Conservation (phyloP, 306 rosid species). For the Trifolium subterraneum region DNA sequence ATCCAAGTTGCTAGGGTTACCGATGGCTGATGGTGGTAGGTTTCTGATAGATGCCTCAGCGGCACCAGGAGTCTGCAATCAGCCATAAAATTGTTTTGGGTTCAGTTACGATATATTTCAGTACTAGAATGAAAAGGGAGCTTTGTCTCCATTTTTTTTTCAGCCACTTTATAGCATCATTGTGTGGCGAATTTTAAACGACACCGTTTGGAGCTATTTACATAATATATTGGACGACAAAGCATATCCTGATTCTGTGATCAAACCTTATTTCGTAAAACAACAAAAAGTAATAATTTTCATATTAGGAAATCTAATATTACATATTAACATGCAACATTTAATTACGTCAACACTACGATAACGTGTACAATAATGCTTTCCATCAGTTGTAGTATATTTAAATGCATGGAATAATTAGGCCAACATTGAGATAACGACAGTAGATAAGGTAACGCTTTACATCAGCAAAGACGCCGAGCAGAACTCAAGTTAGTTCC, state of each 20-base stretch:
- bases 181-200: slow-evolving; percentile 15
- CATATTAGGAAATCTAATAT: not conserved
- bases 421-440: not conserved
- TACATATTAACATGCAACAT: not conserved
- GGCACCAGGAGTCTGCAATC: slow-evolving; percentile 78
- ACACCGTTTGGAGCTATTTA: slow-evolving; percentile 10
- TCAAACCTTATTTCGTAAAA: slow-evolving; percentile 15
- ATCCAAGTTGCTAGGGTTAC: slow-evolving; percentile 83
- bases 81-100: slow-evolving; percentile 31
- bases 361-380: not conserved
- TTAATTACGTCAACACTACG: not conserved
- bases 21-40: slow-evolving; percentile 89
- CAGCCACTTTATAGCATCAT: slow-evolving; percentile 17
- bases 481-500: slow-evolving; percentile 8
- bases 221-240: slow-evolving; percentile 15
- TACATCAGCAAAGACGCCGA: slow-evolving; percentile 17
- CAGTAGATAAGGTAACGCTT: slow-evolving; percentile 1
- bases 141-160: not conserved
- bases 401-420: not conserved
- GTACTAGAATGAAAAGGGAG: not conserved
- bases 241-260: slow-evolving; percentile 13
- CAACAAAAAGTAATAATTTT: slow-evolving; percentile 25
- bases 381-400: not conserved
- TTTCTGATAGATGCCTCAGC: slow-evolving; percentile 75
- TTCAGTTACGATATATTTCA: slow-evolving; percentile 16